These are phyloP conservation scores for Nicotiana noctiflora DNA, from an alignment of 257 asterid species.

Conservation along the genomic window DNA sequence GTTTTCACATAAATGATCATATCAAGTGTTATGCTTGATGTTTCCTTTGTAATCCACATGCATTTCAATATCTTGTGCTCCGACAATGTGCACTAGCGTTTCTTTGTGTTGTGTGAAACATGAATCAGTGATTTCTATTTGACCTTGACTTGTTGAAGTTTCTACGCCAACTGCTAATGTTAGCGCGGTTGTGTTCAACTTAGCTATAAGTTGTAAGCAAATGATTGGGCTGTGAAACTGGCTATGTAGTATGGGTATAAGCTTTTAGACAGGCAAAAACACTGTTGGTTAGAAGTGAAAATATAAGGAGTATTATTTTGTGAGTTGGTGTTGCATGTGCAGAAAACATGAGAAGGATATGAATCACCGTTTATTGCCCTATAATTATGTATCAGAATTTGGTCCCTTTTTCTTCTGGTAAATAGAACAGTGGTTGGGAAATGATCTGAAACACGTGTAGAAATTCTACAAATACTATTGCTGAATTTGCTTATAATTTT, in stretches of 20 bases:
- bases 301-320: too few species aligned
- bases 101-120: neutral
- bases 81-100: neutral
- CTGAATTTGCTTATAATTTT: neutral
- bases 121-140: neutral
- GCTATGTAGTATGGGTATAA: too few species aligned
- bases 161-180: neutral
- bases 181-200: neutral
- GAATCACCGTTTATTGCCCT: neutral
- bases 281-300: too few species aligned
- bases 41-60: neutral
- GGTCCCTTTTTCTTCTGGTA: neutral
- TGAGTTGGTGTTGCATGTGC: neutral
- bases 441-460: neutral
- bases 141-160: neutral
- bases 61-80: neutral
- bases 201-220: neutral
- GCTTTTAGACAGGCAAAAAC: too few species aligned
- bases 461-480: neutral
- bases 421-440: too few species aligned
- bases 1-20: neutral
- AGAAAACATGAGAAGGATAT: neutral
- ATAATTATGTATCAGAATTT: neutral
- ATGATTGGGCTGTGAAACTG: neutral
- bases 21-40: neutral